Base-by-base conservation (phyloP, 2,329 filamentous ascomycete genomes). In the Fusarium proliferatum region DNA sequence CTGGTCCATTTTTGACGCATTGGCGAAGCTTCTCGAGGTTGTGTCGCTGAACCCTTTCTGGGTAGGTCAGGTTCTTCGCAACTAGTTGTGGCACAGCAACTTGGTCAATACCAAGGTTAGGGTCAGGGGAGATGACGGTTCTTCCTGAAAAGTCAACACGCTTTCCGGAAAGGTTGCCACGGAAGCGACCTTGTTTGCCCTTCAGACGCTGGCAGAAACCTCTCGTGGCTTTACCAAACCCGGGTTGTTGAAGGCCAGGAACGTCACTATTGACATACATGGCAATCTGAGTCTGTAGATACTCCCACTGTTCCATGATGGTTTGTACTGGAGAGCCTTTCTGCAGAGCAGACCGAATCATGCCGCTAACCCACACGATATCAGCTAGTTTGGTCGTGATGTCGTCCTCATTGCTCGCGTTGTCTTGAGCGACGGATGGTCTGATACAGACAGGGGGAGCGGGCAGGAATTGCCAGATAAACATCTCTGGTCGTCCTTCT, bases 271-370 rank as follows among this genome's bases (percentile, higher is more conserved):
- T 98, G 81, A 99, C 96, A 81, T 99, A 98, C 88, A 98, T 95
- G 69, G 96, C 96, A 68, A 98, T 93, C 79, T 98, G 95, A 13
- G 97, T 88, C 79, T 98, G 96, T 69, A 99, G 86, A 78, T 96
- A 98, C 80, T 99, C 96, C 96, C 96, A 99, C 77, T 97, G 95
- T 81, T 99, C 96, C 91, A 98, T 97, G 64, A 98, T 93, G 2
- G 94, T 97, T 74, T 93, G 90, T 5, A 99, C 88, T 0, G 94
- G 91, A 19, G 95, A 93, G 15, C 96, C 96, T 75, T 94, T 95
- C 69, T 92, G 88, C 21, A 98, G 83, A 0, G 94, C 94, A 28
- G 94, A 93, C 56, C 93, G 91, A 71, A 99, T 94, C 76, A 97
- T 90, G 61, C 93, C 93, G 79, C 95, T 97, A 72, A 97, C 94